Percentiles rank a stretch among this genome's conserved stretches.
Conservation (phyloP, 495 filamentous ascomycete species). For the Penicillium paxilli region DNA sequence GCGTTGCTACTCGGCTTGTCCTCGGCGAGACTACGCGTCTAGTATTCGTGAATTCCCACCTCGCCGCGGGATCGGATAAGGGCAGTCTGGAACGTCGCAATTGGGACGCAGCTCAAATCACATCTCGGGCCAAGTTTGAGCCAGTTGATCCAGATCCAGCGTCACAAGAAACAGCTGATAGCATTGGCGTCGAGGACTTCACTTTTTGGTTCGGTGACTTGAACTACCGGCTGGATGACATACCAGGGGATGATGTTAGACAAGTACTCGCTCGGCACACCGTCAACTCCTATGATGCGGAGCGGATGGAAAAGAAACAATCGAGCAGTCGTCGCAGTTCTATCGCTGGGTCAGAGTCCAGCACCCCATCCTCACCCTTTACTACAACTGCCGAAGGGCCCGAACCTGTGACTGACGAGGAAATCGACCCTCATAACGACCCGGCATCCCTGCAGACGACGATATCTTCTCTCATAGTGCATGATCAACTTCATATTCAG, state of each 20-base stretch:
- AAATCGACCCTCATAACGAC: slow-evolving; percentile 50
- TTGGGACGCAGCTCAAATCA: slow-evolving; percentile 84
- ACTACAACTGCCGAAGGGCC: slow-evolving; percentile 2
- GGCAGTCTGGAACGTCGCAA: slow-evolving; percentile 77
- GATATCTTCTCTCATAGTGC: slow-evolving; percentile 77
- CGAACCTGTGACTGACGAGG: slow-evolving; percentile 30
- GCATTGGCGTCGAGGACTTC: slow-evolving; percentile 89
- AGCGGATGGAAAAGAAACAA: slow-evolving; percentile 27
- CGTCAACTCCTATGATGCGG: slow-evolving; percentile 67
- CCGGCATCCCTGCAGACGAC: slow-evolving; percentile 78
- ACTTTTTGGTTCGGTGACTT: slow-evolving; percentile 96
- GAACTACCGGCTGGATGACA: slow-evolving; percentile 88
- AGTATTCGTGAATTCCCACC: slow-evolving; percentile 87
- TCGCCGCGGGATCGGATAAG: slow-evolving; percentile 82
- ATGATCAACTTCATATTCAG: slow-evolving; percentile 82
- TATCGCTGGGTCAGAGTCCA: slow-evolving; percentile 5
- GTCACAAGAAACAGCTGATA: slow-evolving; percentile 53
- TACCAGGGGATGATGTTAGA: slow-evolving; percentile 88
- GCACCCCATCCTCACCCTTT: slow-evolving; percentile 6
- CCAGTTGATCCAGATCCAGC: slow-evolving; percentile 60
- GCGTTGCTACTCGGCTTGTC: slow-evolving; percentile 75
- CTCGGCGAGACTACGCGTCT: slow-evolving; percentile 88
- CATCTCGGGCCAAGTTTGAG: slow-evolving; percentile 69
- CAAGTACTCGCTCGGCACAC: slow-evolving; percentile 81
- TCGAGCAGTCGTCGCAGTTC: slow-evolving; percentile 29